A percentile compares a stretch with the other conserved stretches of the same genome.
Conservation (phyloP, 495 filamentous ascomycete species). For the Chaetomidium leptoderma region DNA sequence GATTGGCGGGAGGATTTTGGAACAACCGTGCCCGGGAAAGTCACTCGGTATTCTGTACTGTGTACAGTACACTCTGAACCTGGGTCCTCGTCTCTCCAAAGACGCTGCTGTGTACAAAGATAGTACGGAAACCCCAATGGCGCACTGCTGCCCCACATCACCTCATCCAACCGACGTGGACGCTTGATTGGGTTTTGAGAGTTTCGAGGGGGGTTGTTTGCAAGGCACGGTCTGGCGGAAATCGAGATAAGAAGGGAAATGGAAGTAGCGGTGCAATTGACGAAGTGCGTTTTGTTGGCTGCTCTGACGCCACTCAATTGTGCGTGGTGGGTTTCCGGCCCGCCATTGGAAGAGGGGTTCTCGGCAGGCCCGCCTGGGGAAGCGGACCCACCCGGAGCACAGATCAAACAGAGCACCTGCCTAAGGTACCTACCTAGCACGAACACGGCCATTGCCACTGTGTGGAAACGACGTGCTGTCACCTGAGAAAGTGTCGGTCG, state of each 20-base stretch:
- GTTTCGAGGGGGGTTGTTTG: background rate
- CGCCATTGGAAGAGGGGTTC: too few relatives aligned
- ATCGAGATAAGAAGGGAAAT: conserved; percentile 8
- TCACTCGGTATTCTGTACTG: conserved; percentile 1
- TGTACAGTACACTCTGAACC: background rate
- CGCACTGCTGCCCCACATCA: background rate
- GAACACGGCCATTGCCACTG: too few relatives aligned
- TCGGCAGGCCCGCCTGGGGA: too few relatives aligned
- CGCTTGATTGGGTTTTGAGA: background rate
- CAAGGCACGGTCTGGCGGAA: background rate
- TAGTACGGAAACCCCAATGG: background rate
- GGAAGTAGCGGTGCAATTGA: conserved; percentile 5
- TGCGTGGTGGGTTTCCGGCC: too few relatives aligned
- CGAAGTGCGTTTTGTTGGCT: background rate
- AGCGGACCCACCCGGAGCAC: too few relatives aligned
- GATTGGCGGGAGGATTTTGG: background rate
- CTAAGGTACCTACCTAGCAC: too few relatives aligned
- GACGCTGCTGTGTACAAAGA: too few relatives aligned
- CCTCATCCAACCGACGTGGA: background rate
- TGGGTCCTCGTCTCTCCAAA: background rate
- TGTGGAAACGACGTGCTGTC: too few relatives aligned
- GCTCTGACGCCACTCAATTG: conserved; percentile 30
- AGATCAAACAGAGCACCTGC: too few relatives aligned
- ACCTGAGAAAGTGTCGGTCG: too few relatives aligned
- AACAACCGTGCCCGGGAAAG: background rate